A percentile compares a stretch with the other conserved stretches of the same genome.
Evolutionary conservation across 495 filamentous ascomycete species (phyloP).

Genomic region (Haplographium delicatum): DNA sequence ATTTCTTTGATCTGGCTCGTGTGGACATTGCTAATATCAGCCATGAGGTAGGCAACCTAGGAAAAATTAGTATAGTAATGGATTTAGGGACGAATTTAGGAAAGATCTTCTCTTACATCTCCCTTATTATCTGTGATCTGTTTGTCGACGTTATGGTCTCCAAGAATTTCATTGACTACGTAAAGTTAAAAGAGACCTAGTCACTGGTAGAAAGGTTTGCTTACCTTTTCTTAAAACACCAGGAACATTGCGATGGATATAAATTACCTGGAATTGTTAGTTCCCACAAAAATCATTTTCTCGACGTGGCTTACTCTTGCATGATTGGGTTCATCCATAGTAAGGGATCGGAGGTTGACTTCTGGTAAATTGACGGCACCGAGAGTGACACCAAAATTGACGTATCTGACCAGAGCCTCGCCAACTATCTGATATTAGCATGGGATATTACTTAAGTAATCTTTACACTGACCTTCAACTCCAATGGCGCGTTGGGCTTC

Average conservation of each 20-base stretch:
- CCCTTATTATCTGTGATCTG: conserved; percentile 94
- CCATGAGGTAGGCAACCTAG: conserved; percentile 92
- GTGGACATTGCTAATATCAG: conserved; percentile 87
- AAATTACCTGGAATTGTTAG: conserved; percentile 60
- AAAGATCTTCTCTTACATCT: conserved; percentile 52
- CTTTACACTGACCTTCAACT: conserved; percentile 62
- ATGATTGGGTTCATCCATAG: conserved; percentile 80
- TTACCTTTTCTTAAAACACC: conserved; percentile 82
- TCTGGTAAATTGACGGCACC: conserved; percentile 96
- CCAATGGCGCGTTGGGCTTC: conserved; percentile 97
- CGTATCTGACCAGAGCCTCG: conserved; percentile 81
- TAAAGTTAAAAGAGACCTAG: conserved; percentile 8
- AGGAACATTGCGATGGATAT: conserved; percentile 92
- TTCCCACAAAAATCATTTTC: neutral
- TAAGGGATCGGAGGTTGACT: conserved; percentile 78
- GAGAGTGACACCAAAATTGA: conserved; percentile 84
- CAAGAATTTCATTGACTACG: conserved; percentile 84
- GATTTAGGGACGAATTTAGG: too few species aligned
- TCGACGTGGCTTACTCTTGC: conserved; percentile 54
- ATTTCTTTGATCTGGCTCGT: conserved; percentile 77
- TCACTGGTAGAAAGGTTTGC: conserved; percentile 12
- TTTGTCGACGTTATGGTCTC: conserved; percentile 95
- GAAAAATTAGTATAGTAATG: neutral
- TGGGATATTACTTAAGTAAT: too few species aligned
- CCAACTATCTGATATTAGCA: conserved; percentile 46